A percentile compares a stretch with the other conserved stretches of the same genome.
Evolutionary conservation across 1,284 basidiomycete genomes (phyloP).

Genomic region (Leccinum glutinopallens): DNA sequence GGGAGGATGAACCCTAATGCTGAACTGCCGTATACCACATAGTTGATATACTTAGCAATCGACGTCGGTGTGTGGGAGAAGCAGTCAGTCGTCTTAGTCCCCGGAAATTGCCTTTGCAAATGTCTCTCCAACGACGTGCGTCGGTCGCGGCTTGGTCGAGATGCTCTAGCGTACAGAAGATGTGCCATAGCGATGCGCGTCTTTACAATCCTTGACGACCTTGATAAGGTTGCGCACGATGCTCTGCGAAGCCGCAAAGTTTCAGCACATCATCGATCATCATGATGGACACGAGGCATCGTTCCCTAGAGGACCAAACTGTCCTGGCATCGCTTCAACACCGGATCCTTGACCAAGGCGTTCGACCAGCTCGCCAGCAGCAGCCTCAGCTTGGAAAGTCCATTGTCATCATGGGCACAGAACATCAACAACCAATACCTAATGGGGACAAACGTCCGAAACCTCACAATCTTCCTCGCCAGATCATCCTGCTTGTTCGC

Average conservation of each 20-base stretch:
- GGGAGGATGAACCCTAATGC: conserved; percentile 41
- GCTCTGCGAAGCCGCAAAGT: conserved; percentile 44
- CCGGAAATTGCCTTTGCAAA: no score
- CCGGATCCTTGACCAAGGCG: conserved; percentile 65
- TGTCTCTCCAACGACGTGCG: no score
- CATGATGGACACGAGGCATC: background rate
- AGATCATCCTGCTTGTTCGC: conserved; percentile 59
- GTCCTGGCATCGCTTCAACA: conserved; percentile 24
- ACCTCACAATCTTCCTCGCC: conserved; percentile 73
- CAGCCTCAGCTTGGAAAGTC: no score
- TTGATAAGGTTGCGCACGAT: conserved; percentile 50
- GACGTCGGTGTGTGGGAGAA: conserved; percentile 11
- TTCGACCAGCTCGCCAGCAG: conserved; percentile 52
- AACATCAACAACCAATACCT: conserved; percentile 87
- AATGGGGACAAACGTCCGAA: conserved; percentile 84
- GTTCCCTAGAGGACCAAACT: background rate
- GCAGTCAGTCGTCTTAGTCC: no score
- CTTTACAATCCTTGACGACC: no score
- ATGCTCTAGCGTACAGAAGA: no score
- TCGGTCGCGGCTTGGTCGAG: no score
- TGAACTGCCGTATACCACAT: conserved; percentile 40
- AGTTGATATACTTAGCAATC: conserved; percentile 40
- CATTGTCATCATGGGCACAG: conserved; percentile 60
- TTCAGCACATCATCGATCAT: conserved; percentile 14
- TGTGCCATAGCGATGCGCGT: no score